A percentile compares a stretch with the other conserved stretches of the same genome.
Conservation (phyloP, 2,329 filamentous ascomycete species). For the Claviceps capensis region DNA sequence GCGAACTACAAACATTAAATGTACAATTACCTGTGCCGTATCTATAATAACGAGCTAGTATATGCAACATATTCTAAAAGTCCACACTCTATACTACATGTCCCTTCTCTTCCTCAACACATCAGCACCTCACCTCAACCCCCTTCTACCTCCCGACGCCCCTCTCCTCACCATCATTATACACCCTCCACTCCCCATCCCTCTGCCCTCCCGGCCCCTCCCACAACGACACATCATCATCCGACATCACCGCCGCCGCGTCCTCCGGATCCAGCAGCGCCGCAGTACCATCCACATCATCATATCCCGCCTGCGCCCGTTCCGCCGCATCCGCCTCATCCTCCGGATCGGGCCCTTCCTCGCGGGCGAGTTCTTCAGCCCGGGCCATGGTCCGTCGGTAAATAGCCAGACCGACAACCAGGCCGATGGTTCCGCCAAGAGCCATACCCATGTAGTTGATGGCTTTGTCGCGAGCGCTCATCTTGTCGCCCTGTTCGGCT, state of each 20-base stretch:
- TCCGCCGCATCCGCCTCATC: conserved; percentile 12
- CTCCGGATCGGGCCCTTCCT: conserved; percentile 19
- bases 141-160: not conserved
- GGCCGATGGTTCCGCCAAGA: conserved; percentile 56
- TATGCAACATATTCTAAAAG: no score
- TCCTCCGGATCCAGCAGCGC: conserved; percentile 33
- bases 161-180: conserved; percentile 14
- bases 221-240: conserved; percentile 47
- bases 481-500: conserved; percentile 69
- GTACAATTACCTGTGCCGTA: no score
- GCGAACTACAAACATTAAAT: no score
- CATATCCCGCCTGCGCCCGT: conserved; percentile 23
- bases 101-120: no score
- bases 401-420: conserved; percentile 69
- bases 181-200: conserved; percentile 18
- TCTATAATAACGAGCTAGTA: no score
- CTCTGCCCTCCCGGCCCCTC: conserved; percentile 24
- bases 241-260: conserved; percentile 40
- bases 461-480: conserved; percentile 64
- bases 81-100: no score
- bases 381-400: conserved; percentile 58
- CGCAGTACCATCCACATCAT: conserved; percentile 17
- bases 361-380: conserved; percentile 41
- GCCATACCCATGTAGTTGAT: conserved; percentile 76
- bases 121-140: not conserved